These are phyloP conservation scores for Salix suchowensis DNA, from an alignment of 345 rosid species.

Conservation along the genomic window DNA sequence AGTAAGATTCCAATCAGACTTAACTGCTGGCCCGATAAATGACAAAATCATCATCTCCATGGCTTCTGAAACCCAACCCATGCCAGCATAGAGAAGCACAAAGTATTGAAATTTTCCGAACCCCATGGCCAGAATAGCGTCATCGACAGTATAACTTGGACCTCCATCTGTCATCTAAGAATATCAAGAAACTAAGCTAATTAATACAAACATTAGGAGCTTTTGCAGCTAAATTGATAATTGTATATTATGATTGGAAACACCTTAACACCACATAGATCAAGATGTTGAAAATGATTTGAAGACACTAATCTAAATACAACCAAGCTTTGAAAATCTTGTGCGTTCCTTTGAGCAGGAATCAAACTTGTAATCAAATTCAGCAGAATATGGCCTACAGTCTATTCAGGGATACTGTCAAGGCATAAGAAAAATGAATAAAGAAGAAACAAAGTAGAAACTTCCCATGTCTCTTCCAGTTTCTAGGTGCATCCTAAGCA, in stretches of 20 bases:
- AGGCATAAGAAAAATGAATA: too few relatives aligned
- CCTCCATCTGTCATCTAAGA: constrained; percentile 40
- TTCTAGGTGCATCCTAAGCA: too few relatives aligned
- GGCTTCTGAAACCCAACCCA: constrained; percentile 91
- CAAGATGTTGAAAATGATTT: background rate
- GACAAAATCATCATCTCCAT: constrained; percentile 98
- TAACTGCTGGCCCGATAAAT: constrained; percentile 77
- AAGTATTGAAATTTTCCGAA: constrained; percentile 75
- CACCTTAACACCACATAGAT: background rate
- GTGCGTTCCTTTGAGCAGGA: too few relatives aligned
- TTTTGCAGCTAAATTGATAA: background rate
- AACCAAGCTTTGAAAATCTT: too few relatives aligned
- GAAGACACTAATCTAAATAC: too few relatives aligned
- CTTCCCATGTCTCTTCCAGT: too few relatives aligned
- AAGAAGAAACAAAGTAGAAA: too few relatives aligned
- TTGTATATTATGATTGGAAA: background rate
- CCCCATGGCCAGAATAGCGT: constrained; percentile 70
- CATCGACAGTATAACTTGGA: constrained; percentile 62
- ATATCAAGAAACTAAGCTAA: background rate
- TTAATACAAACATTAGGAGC: background rate
- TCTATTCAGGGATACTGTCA: too few relatives aligned
- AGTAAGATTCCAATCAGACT: constrained; percentile 65
- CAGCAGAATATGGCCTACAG: too few relatives aligned
- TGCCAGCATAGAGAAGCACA: constrained; percentile 80
- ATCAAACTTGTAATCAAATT: too few relatives aligned